A percentile compares a stretch with the other conserved stretches of the same genome.
Evolutionary conservation across 2,329 filamentous ascomycete genomes (phyloP).

Genomic region (Helminthosporium solani): DNA sequence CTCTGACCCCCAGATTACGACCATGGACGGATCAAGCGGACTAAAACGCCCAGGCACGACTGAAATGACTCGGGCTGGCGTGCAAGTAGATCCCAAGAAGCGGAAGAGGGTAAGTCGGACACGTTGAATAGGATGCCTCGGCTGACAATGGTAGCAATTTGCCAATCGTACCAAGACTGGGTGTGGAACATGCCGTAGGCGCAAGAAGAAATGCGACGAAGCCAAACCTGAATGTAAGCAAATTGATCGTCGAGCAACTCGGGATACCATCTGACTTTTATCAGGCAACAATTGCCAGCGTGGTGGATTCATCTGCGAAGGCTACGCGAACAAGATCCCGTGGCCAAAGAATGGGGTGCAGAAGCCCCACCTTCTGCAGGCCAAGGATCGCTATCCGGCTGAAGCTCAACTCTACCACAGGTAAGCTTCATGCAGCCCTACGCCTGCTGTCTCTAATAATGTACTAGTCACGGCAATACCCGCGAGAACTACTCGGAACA

Average conservation of each 20-base stretch:
- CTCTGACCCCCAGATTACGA: slow-evolving; percentile 10
- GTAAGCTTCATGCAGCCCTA: slow-evolving; percentile 13
- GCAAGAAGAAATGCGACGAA: slow-evolving; percentile 99
- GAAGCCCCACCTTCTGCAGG: slow-evolving; percentile 65
- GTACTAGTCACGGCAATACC: slow-evolving; percentile 14
- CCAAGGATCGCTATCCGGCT: slow-evolving; percentile 62
- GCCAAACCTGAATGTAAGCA: slow-evolving; percentile 83
- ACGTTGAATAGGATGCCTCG: background rate
- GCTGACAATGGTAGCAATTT: slow-evolving; percentile 60
- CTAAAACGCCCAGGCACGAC: slow-evolving; percentile 24
- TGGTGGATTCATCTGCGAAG: slow-evolving; percentile 86
- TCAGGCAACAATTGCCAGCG: slow-evolving; percentile 75
- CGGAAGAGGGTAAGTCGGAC: slow-evolving; percentile 47
- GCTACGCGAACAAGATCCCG: slow-evolving; percentile 77
- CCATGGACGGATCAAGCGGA: slow-evolving; percentile 15
- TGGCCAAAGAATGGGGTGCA: slow-evolving; percentile 76
- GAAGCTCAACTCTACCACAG: slow-evolving; percentile 34
- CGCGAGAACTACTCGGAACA: slow-evolving; percentile 42
- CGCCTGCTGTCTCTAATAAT: background rate
- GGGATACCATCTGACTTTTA: slow-evolving; percentile 3
- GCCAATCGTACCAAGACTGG: slow-evolving; percentile 96
- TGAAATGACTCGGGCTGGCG: slow-evolving; percentile 47
- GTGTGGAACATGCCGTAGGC: slow-evolving; percentile 84
- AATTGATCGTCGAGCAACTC: slow-evolving; percentile 18
- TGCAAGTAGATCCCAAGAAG: slow-evolving; percentile 50